Conservation (phyloP, 768 basidiomycete genomes). For the Pleurotus citrinopileatus region DNA sequence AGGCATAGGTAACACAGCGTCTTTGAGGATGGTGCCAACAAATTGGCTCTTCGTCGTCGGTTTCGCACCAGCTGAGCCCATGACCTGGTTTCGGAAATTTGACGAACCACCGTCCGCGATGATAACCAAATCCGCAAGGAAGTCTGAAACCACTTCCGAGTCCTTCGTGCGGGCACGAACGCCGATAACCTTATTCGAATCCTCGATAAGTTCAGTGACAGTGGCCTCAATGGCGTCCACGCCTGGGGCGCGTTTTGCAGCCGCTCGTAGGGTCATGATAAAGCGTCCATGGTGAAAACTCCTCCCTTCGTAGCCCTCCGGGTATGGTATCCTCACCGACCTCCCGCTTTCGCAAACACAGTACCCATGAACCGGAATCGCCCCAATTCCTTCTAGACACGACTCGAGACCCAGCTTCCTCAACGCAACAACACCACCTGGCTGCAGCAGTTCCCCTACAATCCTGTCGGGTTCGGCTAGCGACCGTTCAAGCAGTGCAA, state of each 20-base stretch:
- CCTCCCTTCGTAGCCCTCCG: slow-evolving; percentile 65
- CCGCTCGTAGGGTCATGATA: slow-evolving; percentile 72
- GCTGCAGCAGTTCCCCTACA: slow-evolving; percentile 95
- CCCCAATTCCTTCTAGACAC: slow-evolving; percentile 85
- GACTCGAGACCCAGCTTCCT: slow-evolving; percentile 71
- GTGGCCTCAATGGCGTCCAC: slow-evolving; percentile 87
- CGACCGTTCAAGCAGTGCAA: slow-evolving; percentile 88
- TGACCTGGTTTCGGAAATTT: slow-evolving; percentile 77
- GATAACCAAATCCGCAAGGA: slow-evolving; percentile 76
- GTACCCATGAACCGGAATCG: slow-evolving; percentile 81
- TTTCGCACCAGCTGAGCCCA: slow-evolving; percentile 48
- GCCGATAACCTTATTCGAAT: slow-evolving; percentile 55
- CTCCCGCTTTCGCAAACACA: slow-evolving; percentile 67
- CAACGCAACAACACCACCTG: slow-evolving; percentile 81
- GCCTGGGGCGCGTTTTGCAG: slow-evolving; percentile 54
- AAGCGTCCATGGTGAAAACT: slow-evolving; percentile 95
- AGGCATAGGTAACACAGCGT: slow-evolving; percentile 68
- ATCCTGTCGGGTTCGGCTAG: slow-evolving; percentile 93
- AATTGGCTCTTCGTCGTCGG: slow-evolving; percentile 72
- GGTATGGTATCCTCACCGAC: slow-evolving; percentile 89
- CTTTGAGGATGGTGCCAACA: slow-evolving; percentile 79
- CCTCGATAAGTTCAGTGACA: slow-evolving; percentile 71
- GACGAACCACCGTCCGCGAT: slow-evolving; percentile 95
- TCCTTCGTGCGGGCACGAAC: slow-evolving; percentile 55
- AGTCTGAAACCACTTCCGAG: slow-evolving; percentile 31